A percentile compares a stretch with the other conserved stretches of the same genome.
Evolutionary conservation across 495 filamentous ascomycete genomes (phyloP).

Genomic region (Beverwykella pulmonaria): DNA sequence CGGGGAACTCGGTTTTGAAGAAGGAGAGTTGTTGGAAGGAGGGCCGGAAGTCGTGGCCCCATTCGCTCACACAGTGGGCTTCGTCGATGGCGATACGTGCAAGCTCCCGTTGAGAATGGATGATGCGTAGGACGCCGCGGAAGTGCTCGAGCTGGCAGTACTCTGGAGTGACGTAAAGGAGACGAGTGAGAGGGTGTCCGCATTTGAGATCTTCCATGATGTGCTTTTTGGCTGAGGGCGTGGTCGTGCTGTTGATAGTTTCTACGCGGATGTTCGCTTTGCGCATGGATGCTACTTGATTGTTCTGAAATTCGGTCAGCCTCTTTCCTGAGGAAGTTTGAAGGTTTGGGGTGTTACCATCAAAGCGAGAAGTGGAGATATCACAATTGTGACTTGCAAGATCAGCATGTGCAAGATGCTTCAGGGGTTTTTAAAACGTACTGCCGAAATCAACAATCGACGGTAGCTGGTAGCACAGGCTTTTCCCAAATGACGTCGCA

Average conservation of each 20-base stretch:
- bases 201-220: constrained; percentile 81
- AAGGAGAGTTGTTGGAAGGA: constrained; percentile 86
- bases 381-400: constrained; percentile 76
- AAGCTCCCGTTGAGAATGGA: constrained; percentile 82
- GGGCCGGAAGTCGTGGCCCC: constrained; percentile 96
- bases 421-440: constrained; percentile 50
- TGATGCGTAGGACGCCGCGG: constrained; percentile 68
- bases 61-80: constrained; percentile 96
- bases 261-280: constrained; percentile 75
- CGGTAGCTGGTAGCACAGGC: constrained; percentile 90
- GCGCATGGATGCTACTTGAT: constrained; percentile 83
- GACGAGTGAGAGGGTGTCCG: constrained; percentile 78
- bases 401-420: neutral
- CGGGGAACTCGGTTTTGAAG: constrained; percentile 78
- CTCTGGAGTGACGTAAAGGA: constrained; percentile 94
- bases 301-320: constrained; percentile 58
- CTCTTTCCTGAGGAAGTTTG: neutral
- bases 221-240: constrained; percentile 60
- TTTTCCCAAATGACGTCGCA: constrained; percentile 96
- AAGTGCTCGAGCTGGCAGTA: constrained; percentile 78
- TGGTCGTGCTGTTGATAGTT: constrained; percentile 82
- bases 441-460: constrained; percentile 84
- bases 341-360: constrained; percentile 61
- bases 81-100: constrained; percentile 88
- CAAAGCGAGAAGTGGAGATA: constrained; percentile 85